A percentile compares a stretch with the other conserved stretches of the same genome.
Conservation (phyloP, 306 rosid species). For the Prunus mongolica region DNA sequence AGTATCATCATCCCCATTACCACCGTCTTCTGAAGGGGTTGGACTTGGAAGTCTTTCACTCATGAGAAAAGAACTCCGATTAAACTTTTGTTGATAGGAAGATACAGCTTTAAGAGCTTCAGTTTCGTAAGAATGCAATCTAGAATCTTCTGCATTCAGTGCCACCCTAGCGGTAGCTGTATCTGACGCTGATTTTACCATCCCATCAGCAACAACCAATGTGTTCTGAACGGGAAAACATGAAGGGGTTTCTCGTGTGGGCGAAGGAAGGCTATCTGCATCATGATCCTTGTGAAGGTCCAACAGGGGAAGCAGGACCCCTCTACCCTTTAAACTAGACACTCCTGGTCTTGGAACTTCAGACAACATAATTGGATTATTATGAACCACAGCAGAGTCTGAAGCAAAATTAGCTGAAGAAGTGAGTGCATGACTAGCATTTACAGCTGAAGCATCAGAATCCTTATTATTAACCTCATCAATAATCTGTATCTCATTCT, state of each 20-base stretch:
- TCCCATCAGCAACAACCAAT: slow-evolving; percentile 34
- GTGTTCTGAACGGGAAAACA: slow-evolving; percentile 47
- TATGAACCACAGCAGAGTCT: slow-evolving; percentile 16
- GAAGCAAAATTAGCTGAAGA: slow-evolving; percentile 39
- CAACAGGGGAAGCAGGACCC: slow-evolving; percentile 64
- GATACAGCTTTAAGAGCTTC: slow-evolving; percentile 91
- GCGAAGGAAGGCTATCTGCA: slow-evolving; percentile 92
- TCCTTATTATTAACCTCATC: slow-evolving; percentile 30
- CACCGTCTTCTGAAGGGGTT: slow-evolving; percentile 84
- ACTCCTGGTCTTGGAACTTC: slow-evolving; percentile 43
- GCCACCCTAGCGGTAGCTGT: slow-evolving; percentile 40
- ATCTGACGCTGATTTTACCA: slow-evolving; percentile 29
- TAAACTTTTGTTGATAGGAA: slow-evolving; percentile 87
- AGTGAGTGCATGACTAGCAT: slow-evolving; percentile 24
- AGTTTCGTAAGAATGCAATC: slow-evolving; percentile 65
- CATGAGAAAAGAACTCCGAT: slow-evolving; percentile 60
- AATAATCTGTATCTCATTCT: slow-evolving; percentile 18
- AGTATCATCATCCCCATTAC: slow-evolving; percentile 46
- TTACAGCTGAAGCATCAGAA: slow-evolving; percentile 19
- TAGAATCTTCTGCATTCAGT: slow-evolving; percentile 36
- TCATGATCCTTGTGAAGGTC: slow-evolving; percentile 98
- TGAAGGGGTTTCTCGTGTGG: slow-evolving; percentile 68
- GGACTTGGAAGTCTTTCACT: slow-evolving; percentile 92
- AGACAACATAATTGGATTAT: slow-evolving; percentile 13
- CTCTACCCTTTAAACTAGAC: slow-evolving; percentile 58